A percentile compares a stretch with the other conserved stretches of the same genome.
These are phyloP conservation scores for Peltaster fructicola DNA, from an alignment of 2,329 filamentous ascomycete species.

Conservation along the genomic window DNA sequence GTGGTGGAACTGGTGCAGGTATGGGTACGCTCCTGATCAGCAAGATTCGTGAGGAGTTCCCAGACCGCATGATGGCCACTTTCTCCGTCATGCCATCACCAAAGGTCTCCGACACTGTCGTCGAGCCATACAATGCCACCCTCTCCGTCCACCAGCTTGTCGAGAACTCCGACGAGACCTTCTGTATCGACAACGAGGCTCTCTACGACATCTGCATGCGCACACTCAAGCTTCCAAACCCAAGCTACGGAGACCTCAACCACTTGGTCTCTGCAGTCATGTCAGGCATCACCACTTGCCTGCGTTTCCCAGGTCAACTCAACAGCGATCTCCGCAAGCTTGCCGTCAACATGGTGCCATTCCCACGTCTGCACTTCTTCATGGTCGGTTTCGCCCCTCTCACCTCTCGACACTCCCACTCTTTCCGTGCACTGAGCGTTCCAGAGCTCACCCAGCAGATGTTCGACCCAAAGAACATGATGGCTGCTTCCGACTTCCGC, in stretches of 20 bases:
- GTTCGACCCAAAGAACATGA: constrained; percentile 99
- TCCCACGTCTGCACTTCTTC: constrained; percentile 99
- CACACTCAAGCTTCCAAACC: constrained; percentile 95
- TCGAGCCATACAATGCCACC: constrained; percentile 99
- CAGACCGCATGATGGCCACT: constrained; percentile 99
- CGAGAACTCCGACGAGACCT: constrained; percentile 99
- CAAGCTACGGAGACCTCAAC: constrained; percentile 98
- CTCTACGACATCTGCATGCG: constrained; percentile 99
- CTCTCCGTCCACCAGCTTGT: constrained; percentile 98
- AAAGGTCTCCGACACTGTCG: constrained; percentile 98
- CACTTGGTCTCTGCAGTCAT: constrained; percentile 98
- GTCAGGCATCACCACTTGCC: constrained; percentile 95
- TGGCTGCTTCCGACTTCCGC: constrained; percentile 99
- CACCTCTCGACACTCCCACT: constrained; percentile 78
- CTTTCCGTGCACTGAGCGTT: constrained; percentile 94
- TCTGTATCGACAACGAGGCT: constrained; percentile 99
- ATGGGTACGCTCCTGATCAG: constrained; percentile 99
- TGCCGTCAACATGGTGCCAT: too few relatives aligned
- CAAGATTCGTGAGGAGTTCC: constrained; percentile 99
- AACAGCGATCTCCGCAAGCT: constrained; percentile 99
- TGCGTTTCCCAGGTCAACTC: constrained; percentile 98
- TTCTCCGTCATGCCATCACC: constrained; percentile 98
- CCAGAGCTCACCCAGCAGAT: constrained; percentile 99
- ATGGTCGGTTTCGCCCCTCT: constrained; percentile 99
- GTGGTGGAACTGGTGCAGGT: constrained; percentile 99